Evolutionary conservation across 768 basidiomycete species (phyloP).

Genomic region (Leccinellum rugosiceps): DNA sequence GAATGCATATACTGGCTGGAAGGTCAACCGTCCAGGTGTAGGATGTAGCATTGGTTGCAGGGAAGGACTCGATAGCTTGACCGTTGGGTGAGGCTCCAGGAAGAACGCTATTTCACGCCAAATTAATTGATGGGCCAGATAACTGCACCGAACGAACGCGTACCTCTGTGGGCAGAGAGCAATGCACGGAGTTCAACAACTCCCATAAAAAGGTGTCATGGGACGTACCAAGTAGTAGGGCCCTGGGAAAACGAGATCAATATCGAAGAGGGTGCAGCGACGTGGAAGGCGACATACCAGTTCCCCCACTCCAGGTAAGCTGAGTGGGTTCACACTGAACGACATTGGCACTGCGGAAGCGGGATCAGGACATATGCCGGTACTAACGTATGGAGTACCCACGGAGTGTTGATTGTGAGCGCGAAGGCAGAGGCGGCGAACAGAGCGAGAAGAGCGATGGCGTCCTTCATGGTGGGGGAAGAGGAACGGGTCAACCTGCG

Average conservation of each 20-base stretch:
- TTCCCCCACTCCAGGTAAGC: conserved; percentile 56
- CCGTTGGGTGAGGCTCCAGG: conserved; percentile 46
- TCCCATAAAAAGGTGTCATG: background rate
- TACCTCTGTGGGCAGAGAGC: conserved; percentile 36
- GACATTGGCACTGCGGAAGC: conserved; percentile 38
- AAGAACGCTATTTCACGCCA: conserved; percentile 43
- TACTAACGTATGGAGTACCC: conserved; percentile 26
- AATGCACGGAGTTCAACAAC: background rate
- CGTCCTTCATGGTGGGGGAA: conserved; percentile 46
- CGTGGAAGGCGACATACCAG: conserved; percentile 37
- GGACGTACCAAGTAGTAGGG: conserved; percentile 64
- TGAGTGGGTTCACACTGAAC: conserved; percentile 57
- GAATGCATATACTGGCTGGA: conserved; percentile 35
- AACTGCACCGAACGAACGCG: background rate
- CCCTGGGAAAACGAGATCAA: conserved; percentile 31
- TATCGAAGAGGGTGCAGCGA: background rate
- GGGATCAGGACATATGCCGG: background rate
- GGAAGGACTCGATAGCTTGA: conserved; percentile 45
- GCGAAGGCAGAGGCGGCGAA: conserved; percentile 42
- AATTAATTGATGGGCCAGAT: background rate
- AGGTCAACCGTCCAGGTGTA: conserved; percentile 57
- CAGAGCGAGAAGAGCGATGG: conserved; percentile 38
- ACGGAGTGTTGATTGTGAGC: conserved; percentile 73
- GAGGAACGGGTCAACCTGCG: conserved; percentile 13
- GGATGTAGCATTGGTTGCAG: conserved; percentile 35